Conservation (phyloP, 1,284 basidiomycete species). For the Prillingera fragicola region DNA sequence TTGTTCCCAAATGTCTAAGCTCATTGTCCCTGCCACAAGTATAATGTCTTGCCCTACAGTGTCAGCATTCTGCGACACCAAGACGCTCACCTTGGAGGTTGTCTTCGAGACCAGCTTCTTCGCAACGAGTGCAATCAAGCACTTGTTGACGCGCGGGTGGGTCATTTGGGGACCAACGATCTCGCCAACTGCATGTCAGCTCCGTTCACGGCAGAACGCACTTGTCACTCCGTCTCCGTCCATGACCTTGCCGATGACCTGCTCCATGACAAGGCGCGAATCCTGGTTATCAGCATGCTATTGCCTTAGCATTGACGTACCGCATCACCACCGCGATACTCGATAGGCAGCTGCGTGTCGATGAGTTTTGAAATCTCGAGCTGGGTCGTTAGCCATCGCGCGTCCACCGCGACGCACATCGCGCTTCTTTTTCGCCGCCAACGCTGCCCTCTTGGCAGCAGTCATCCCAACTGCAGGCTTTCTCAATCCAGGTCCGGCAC, state of each 20-base stretch:
- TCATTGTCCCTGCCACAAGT: slow-evolving; percentile 5
- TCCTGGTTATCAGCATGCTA: slow-evolving; percentile 50
- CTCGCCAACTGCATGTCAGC: slow-evolving; percentile 59
- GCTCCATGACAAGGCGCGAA: slow-evolving; percentile 69
- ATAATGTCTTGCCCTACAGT: slow-evolving; percentile 13
- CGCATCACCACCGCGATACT: slow-evolving; percentile 81
- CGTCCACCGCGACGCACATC: slow-evolving; percentile 51
- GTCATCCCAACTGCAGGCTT: slow-evolving; percentile 3
- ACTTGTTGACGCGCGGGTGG: slow-evolving; percentile 86
- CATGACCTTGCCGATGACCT: slow-evolving; percentile 51
- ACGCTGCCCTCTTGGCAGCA: slow-evolving; percentile 21
- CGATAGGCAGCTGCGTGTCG: slow-evolving; percentile 67
- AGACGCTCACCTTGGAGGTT: slow-evolving; percentile 45
- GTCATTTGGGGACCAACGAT: slow-evolving; percentile 72
- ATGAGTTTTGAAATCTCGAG: slow-evolving; percentile 64
- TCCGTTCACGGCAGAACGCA: slow-evolving; percentile 1
- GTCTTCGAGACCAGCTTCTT: slow-evolving; percentile 74
- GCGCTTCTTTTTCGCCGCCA: slow-evolving; percentile 72
- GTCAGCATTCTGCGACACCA: neutral
- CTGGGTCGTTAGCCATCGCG: slow-evolving; percentile 16
- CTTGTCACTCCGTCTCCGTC: slow-evolving; percentile 31
- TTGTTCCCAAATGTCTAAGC: too few relatives aligned
- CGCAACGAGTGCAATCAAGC: slow-evolving; percentile 81
- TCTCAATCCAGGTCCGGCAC: neutral
- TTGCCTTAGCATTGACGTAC: slow-evolving; percentile 50